Evolutionary conservation across 1,284 basidiomycete species (phyloP), one percentile per base, ranked within the genome.

Genomic region (Laetiporus sulphureus): DNA sequence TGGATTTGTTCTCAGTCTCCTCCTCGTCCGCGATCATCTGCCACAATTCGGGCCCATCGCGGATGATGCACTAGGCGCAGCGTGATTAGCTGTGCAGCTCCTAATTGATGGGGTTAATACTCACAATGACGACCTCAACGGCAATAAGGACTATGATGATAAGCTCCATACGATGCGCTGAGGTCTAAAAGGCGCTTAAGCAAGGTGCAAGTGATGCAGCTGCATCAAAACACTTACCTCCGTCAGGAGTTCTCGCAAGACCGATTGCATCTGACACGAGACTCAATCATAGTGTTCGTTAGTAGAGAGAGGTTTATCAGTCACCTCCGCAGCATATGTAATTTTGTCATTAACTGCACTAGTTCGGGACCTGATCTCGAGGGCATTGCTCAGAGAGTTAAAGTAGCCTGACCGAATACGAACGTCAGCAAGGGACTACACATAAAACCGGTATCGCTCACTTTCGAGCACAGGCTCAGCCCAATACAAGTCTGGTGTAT

Each of bases 401-500:
- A 95, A 94, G 60, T 87, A 83, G n/a, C 72, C 83, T 89, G 32
- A 8, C 8, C 11, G 11, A 22, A 16, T 22, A 10, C 1, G 12
- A 41, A 7, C n/a, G 33, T 41, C 12, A 34, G 2, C 16, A 15
- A 4, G 36, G 12, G 16, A 25, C 22, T 10, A 8, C 15, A 23
- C 4, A n/a, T 3, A 11, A 33, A 10, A 11, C 11, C 19, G 22
- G 23, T 21, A 20, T 3, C 31, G 12, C 75, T 34, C 50, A 83
- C 87, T 71, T 69, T 94, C 91, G 3, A 95, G 71, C 50, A 84
- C 85, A 1, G 91, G 89, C 58, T 93, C 89, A 19, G 83, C 76
- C 91, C 91, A 94, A 60, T 93, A 95, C 44, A 93, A 83, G 63
- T 92, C 83, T 0, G 91, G 91, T 0, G 86, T 85, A 55, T 93